Conservation (phyloP, 495 filamentous ascomycete species). For the Xylaria intraflava region DNA sequence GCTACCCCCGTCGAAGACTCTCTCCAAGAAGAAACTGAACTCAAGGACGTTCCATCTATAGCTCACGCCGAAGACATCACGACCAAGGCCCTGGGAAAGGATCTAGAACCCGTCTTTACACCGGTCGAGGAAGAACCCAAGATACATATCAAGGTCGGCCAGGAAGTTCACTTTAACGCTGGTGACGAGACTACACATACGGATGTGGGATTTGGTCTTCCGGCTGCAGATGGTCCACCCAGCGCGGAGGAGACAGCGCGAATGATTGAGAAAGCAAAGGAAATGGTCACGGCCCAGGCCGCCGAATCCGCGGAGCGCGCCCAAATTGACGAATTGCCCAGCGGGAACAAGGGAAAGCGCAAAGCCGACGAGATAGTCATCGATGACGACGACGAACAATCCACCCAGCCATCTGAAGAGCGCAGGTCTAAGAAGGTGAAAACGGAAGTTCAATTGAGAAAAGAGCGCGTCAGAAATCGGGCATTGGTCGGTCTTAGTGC, state of each 20-base stretch:
- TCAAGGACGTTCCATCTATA: constrained; percentile 17
- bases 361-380: constrained; percentile 67
- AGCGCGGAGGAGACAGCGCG: constrained; percentile 65
- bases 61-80: constrained; percentile 27
- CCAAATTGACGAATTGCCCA: constrained; percentile 20
- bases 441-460: constrained; percentile 63
- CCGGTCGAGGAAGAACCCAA: constrained; percentile 48
- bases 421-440: constrained; percentile 65
- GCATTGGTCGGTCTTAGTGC: constrained; percentile 79
- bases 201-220: constrained; percentile 69
- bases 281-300: constrained; percentile 79
- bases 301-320: constrained; percentile 44
- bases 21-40: constrained; percentile 28
- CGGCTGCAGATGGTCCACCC: constrained; percentile 52
- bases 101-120: constrained; percentile 37
- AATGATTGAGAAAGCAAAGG: constrained; percentile 79
- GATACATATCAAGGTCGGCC: constrained; percentile 63
- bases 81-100: constrained; percentile 38
- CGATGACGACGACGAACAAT: constrained; percentile 34
- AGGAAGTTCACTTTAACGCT: constrained; percentile 57
- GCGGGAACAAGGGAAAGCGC: constrained; percentile 58
- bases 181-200: constrained; percentile 64
- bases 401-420: constrained; percentile 47
- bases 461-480: constrained; percentile 73
- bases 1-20: constrained; percentile 19